phyloP scores from a whole-genome alignment of 306 rosid genomes.

The Calophaca sinica region DNA sequence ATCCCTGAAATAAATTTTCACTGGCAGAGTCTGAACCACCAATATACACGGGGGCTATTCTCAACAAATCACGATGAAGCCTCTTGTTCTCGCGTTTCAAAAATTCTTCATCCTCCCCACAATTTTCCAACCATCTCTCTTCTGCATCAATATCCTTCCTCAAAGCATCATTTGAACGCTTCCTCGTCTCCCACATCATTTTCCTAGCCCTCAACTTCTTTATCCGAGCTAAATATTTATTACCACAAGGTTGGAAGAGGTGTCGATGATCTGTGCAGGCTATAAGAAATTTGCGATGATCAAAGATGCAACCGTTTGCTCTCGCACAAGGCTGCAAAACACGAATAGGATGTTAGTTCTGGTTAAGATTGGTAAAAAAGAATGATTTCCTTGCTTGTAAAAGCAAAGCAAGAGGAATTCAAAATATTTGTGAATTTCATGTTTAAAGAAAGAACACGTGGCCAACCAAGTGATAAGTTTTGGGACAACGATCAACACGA shows the following conservation, averaged over 20 bases:
- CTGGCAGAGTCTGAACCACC: constrained; percentile 79
- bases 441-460: constrained; percentile 34
- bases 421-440: constrained; percentile 16
- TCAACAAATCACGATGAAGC: constrained; percentile 94
- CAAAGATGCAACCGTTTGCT: constrained; percentile 91
- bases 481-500: constrained; percentile 98
- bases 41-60: constrained; percentile 94
- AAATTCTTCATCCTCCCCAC: constrained; percentile 99
- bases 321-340: constrained; percentile 95
- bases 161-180: constrained; percentile 77
- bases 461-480: constrained; percentile 96
- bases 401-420: constrained; percentile 31
- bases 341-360: constrained; percentile 40
- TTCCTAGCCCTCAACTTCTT: constrained; percentile 87
- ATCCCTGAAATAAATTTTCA: constrained; percentile 79
- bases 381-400: constrained; percentile 15
- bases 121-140: constrained; percentile 96
- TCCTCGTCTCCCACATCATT: constrained; percentile 85
- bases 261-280: constrained; percentile 96
- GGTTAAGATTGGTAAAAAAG: constrained; percentile 24
- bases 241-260: constrained; percentile 86
- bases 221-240: constrained; percentile 65
- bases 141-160: constrained; percentile 91
- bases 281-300: constrained; percentile 98
- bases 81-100: constrained; percentile 98